phyloP scores from a whole-genome alignment of 805 yeast genomes.

The Starmerella sirachaensis region DNA sequence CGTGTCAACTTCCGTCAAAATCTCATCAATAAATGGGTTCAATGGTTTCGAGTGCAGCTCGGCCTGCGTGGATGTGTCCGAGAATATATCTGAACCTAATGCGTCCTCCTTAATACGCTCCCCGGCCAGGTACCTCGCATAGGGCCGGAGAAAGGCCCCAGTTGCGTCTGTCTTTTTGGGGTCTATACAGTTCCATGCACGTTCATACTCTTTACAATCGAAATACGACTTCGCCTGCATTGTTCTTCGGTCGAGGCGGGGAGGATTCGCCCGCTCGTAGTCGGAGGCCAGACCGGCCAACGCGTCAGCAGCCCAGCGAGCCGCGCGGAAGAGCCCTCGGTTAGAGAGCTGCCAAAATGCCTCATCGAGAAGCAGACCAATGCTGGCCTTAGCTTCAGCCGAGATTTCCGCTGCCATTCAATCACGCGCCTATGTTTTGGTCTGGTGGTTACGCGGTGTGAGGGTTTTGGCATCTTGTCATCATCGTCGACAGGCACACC shows the following conservation, averaged over 20 bases:
- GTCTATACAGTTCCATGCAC: conserved; percentile 52
- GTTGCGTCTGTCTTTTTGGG: conserved; percentile 30
- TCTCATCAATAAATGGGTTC: conserved; percentile 28
- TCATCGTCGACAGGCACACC: too few species aligned
- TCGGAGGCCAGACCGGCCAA: conserved; percentile 42
- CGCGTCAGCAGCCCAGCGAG: conserved; percentile 72
- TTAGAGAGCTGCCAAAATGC: conserved; percentile 39
- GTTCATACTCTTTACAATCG: conserved; percentile 71
- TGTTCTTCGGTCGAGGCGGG: conserved; percentile 34
- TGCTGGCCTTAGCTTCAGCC: conserved; percentile 4
- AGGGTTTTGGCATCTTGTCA: too few species aligned
- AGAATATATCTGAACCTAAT: conserved; percentile 48
- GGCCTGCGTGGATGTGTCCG: conserved; percentile 22
- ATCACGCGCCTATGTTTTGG: too few species aligned
- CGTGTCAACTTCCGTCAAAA: conserved; percentile 31
- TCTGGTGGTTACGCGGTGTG: too few species aligned
- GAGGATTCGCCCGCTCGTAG: conserved; percentile 14
- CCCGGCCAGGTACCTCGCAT: conserved; percentile 58
- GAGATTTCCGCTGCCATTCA: conserved; percentile 4
- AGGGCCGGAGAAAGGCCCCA: conserved; percentile 46
- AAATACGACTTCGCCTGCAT: conserved; percentile 61
- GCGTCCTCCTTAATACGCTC: conserved; percentile 66
- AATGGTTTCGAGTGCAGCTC: conserved; percentile 14
- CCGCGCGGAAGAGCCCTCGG: conserved; percentile 52
- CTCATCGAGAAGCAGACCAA: conserved; percentile 8